Conservation (phyloP, 2,329 filamentous ascomycete species). For the Colletotrichum eleusines region DNA sequence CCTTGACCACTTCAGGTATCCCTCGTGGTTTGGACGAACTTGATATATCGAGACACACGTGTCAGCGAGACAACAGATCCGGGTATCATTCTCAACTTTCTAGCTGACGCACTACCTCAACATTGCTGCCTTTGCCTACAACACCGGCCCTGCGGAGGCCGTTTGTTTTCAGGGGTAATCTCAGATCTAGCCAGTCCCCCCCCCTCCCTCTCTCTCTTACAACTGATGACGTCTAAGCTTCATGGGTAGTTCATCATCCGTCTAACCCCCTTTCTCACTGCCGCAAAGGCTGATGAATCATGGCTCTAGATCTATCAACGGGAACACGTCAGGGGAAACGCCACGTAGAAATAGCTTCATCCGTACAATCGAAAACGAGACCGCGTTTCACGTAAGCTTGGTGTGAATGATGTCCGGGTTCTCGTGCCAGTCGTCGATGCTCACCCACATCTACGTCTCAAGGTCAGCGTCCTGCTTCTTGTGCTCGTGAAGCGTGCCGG, state of each 20-base stretch:
- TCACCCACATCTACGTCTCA: slow-evolving; percentile 91
- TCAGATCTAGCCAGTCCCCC: slow-evolving; percentile 24
- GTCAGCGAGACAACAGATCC: slow-evolving; percentile 46
- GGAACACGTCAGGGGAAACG: slow-evolving; percentile 3
- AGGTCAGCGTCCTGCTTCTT: slow-evolving; percentile 1
- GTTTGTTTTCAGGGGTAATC: slow-evolving; percentile 13
- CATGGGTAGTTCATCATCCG: slow-evolving; percentile 1
- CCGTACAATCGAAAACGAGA: slow-evolving; percentile 17
- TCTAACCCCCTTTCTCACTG: background rate
- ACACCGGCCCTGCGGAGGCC: slow-evolving; percentile 10
- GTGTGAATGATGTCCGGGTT: slow-evolving; percentile 99
- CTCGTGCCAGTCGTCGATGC: slow-evolving; percentile 99
- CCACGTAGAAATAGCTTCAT: slow-evolving; percentile 7
- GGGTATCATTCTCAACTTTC: slow-evolving; percentile 54
- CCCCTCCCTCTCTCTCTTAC: background rate
- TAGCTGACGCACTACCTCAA: slow-evolving; percentile 42
- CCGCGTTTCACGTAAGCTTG: slow-evolving; percentile 81
- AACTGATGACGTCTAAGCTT: background rate
- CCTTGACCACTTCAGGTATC: too few relatives aligned
- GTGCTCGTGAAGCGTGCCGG: background rate
- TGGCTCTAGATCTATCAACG: slow-evolving; percentile 15
- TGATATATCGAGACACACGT: background rate
- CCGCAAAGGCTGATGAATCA: background rate
- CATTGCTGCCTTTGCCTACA: slow-evolving; percentile 33
- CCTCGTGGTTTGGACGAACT: background rate